Percentiles rank a stretch among this genome's conserved stretches.
These are phyloP conservation scores for Malassezia dermatis DNA, from an alignment of 1,284 basidiomycete genomes.

Conservation along the genomic window DNA sequence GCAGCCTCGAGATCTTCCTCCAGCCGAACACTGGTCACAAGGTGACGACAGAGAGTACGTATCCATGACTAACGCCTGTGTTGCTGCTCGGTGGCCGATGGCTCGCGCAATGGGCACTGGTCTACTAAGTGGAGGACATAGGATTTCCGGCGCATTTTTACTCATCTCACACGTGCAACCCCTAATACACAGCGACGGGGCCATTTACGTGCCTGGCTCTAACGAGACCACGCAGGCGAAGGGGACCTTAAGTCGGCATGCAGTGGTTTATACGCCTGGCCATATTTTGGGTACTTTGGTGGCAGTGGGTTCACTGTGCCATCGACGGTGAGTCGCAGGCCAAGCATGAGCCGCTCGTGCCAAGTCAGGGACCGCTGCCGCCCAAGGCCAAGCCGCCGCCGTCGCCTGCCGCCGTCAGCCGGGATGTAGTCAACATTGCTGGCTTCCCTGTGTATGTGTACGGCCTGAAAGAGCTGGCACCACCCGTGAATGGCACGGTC, in stretches of 20 bases:
- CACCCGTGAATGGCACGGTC: slow-evolving; percentile 12
- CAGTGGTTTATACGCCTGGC: background rate
- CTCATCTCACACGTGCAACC: background rate
- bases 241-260: background rate
- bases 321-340: background rate
- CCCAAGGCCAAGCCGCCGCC: background rate
- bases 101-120: slow-evolving; percentile 15
- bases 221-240: background rate
- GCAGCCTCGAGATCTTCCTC: slow-evolving; percentile 17
- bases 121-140: slow-evolving; percentile 4
- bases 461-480: slow-evolving; percentile 31
- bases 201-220: background rate
- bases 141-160: background rate
- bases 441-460: slow-evolving; percentile 40
- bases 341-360: background rate
- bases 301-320: background rate
- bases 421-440: slow-evolving; percentile 21
- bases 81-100: slow-evolving; percentile 10
- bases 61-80: background rate
- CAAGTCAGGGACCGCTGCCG: background rate
- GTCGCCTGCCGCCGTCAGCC: background rate
- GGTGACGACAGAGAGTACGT: slow-evolving; percentile 19
- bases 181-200: background rate
- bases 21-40: slow-evolving; percentile 19
- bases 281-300: background rate